These are phyloP conservation scores for Chrysosporium keratinophilum DNA, from an alignment of 2,329 filamentous ascomycete species.

Conservation along the genomic window DNA sequence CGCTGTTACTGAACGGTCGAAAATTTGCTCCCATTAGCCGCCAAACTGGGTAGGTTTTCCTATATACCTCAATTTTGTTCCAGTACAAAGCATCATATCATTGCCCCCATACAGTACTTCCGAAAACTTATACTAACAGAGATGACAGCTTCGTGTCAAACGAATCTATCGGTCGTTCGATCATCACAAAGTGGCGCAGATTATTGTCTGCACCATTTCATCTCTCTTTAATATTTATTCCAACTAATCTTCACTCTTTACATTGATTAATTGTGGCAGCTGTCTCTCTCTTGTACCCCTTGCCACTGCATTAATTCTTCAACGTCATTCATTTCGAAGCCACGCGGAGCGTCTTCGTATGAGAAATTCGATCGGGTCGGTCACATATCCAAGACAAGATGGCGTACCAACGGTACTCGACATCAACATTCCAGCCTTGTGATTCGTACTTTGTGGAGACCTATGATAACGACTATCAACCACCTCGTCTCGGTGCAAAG, in stretches of 20 bases:
- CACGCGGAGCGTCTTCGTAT: constrained; percentile 22
- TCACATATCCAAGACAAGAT: constrained; percentile 33
- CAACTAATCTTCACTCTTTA: constrained; percentile 52
- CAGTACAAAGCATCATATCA: not conserved
- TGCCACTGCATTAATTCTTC: constrained; percentile 31
- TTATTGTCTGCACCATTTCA: constrained; percentile 35
- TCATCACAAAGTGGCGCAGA: constrained; percentile 24
- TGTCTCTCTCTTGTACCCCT: constrained; percentile 41
- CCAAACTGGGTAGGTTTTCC: constrained; percentile 33
- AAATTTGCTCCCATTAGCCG: constrained; percentile 19
- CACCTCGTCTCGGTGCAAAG: constrained; percentile 54
- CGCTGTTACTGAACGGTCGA: not conserved
- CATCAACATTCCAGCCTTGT: constrained; percentile 51
- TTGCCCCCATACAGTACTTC: not conserved
- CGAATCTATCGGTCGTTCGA: constrained; percentile 25
- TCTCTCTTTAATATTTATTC: constrained; percentile 37
- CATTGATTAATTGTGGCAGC: constrained; percentile 35
- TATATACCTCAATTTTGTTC: not conserved
- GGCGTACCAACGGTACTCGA: constrained; percentile 44
- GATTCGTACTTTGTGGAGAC: constrained; percentile 60
- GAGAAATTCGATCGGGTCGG: constrained; percentile 17
- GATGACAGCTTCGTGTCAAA: constrained; percentile 27
- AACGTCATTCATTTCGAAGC: constrained; percentile 36
- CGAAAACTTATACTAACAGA: not conserved
- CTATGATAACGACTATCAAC: constrained; percentile 42